Conservation (phyloP, 2,329 filamentous ascomycete genomes). For the Mollisiaceae sp. region DNA sequence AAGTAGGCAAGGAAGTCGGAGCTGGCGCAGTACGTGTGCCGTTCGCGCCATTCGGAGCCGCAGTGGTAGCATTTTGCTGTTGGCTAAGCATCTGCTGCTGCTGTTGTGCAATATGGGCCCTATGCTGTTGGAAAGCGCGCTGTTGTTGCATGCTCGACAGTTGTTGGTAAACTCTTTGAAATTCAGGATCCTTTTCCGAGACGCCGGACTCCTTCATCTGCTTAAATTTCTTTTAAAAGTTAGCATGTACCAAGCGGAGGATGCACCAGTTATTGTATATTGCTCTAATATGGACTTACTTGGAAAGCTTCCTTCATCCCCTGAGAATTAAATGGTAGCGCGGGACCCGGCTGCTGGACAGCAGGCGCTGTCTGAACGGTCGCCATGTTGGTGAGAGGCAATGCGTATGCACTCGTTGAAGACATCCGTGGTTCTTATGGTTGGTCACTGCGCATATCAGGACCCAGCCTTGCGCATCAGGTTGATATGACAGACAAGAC, state of each 20-base stretch:
- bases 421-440: slow-evolving; percentile 29
- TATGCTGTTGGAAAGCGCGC: slow-evolving; percentile 42
- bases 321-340: slow-evolving; percentile 72
- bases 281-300: slow-evolving; percentile 52
- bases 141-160: slow-evolving; percentile 74
- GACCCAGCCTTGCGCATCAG: slow-evolving; percentile 44
- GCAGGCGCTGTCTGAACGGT: slow-evolving; percentile 76
- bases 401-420: slow-evolving; percentile 21
- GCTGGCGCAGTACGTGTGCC: slow-evolving; percentile 51
- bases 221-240: slow-evolving; percentile 73
- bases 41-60: slow-evolving; percentile 61
- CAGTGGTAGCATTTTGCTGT: slow-evolving; percentile 60
- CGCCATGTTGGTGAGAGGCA: slow-evolving; percentile 64
- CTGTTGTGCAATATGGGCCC: slow-evolving; percentile 62
- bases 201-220: slow-evolving; percentile 88
- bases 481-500: slow-evolving; percentile 30
- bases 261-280: slow-evolving; percentile 13
- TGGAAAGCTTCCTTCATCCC: slow-evolving; percentile 76
- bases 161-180: slow-evolving; percentile 79
- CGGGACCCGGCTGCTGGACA: slow-evolving; percentile 67
- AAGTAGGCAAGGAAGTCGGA: slow-evolving; percentile 31
- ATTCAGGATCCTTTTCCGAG: slow-evolving; percentile 82
- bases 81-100: slow-evolving; percentile 51
- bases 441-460: slow-evolving; percentile 42
- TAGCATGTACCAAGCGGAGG: slow-evolving; percentile 35